Base-by-base conservation (phyloP, 1,284 basidiomycete species). In the Athelia sp. region DNA sequence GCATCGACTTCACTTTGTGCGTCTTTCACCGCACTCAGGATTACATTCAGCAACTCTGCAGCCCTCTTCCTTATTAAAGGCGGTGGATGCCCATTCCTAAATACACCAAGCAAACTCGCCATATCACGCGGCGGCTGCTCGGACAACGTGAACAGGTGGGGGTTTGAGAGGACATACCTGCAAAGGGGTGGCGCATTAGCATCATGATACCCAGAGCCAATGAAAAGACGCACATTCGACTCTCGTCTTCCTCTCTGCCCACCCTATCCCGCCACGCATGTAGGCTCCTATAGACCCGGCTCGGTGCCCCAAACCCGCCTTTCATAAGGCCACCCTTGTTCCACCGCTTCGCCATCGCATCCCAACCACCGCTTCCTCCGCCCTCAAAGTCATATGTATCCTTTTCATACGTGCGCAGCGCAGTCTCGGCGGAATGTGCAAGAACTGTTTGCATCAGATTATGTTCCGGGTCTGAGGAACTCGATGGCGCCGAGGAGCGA, bases 221-320 rank as follows among this genome's bases (percentile, higher is more conserved):
- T 40, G 15, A 43, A 22, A 48, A 40, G 22, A 71, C 81, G 52
- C 63, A 93, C 83, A 85, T 72, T 3, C 81, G 80, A 61, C 89
- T 90, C 66, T 98, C 96, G 63, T 98, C 96, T 55, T 93, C 87
- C 51, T 86, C 81, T 46, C 93, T 75, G 0, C 93, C 91, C 1
- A 87, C 69, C 2, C 63, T 61, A 62, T 98, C 95, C 54, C 96
- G 76, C 96, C 96, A 98, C 24, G 69, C 72, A 67, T 97, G 93
- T 17, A 97, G 71, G 0, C 74, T 73, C 50, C 75, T 79, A 64
- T 90, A 91, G n/a, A 93, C 80, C 38, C 75, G 76, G 42, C 70
- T 64, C 52, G 81, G 78, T 55, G 79, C 66, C 38, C 48, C 52
- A 35, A 53, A 44, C 31, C 65, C 66, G 38, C 65, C 66, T 55